These are phyloP conservation scores for Fusarium luffae DNA, from an alignment of 2,329 filamentous ascomycete genomes.

Conservation along the genomic window DNA sequence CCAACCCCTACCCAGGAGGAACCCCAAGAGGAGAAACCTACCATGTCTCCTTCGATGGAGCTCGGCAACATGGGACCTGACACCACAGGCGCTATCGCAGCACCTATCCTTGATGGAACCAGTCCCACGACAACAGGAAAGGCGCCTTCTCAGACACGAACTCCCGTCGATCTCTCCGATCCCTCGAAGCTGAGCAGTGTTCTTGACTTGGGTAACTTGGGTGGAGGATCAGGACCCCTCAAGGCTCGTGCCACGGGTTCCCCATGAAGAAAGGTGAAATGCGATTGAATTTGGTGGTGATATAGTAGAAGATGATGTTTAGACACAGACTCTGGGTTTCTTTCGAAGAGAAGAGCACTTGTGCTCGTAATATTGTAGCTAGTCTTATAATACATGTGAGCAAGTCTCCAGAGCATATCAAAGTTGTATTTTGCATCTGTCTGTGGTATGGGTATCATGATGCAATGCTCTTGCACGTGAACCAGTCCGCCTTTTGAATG, in stretches of 20 bases:
- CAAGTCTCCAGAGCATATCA: slow-evolving; percentile 34
- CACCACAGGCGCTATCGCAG: slow-evolving; percentile 16
- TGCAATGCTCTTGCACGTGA: slow-evolving; percentile 20
- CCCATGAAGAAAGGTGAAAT: slow-evolving; percentile 12
- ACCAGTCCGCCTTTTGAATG: slow-evolving; percentile 11
- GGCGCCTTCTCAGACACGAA: slow-evolving; percentile 28
- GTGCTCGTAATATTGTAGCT: slow-evolving; percentile 33
- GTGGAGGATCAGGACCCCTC: slow-evolving; percentile 16
- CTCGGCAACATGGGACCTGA: slow-evolving; percentile 40
- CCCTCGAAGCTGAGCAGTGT: slow-evolving; percentile 55
- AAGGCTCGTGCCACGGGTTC: slow-evolving; percentile 33
- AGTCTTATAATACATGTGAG: slow-evolving; percentile 39
- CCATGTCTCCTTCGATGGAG: slow-evolving; percentile 32
- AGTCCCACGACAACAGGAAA: slow-evolving; percentile 22
- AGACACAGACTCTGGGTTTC: slow-evolving; percentile 10
- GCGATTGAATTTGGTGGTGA: background rate
- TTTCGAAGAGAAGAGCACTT: slow-evolving; percentile 26
- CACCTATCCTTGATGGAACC: slow-evolving; percentile 25
- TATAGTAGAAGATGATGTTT: background rate
- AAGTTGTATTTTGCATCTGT: slow-evolving; percentile 21
- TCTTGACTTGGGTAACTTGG: slow-evolving; percentile 58
- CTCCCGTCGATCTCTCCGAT: slow-evolving; percentile 53
- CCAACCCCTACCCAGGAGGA: slow-evolving; percentile 9
- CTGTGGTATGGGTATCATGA: slow-evolving; percentile 49
- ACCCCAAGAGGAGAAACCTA: slow-evolving; percentile 1